These are phyloP conservation scores for Incumbomyces delicatus DNA, from an alignment of 2,329 filamentous ascomycete genomes.

Conservation along the genomic window DNA sequence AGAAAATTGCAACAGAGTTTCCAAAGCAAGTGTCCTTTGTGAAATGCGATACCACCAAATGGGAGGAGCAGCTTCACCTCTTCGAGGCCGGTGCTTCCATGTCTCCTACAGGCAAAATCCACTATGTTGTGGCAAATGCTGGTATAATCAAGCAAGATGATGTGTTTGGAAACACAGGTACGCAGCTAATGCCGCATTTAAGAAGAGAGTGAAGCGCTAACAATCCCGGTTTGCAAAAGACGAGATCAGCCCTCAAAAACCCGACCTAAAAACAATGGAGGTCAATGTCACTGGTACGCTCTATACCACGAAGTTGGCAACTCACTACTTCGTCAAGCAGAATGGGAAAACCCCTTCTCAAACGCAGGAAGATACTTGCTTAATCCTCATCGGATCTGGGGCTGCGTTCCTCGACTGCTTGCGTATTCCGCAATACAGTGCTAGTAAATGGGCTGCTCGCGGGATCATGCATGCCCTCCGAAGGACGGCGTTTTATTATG, in stretches of 20 bases:
- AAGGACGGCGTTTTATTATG: constrained; percentile 24
- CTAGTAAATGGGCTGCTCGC: constrained; percentile 28
- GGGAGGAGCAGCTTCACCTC: constrained; percentile 25
- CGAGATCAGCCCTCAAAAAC: constrained; percentile 17
- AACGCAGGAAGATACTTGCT: constrained; percentile 24
- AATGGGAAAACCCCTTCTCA: constrained; percentile 18
- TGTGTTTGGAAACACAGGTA: constrained; percentile 18
- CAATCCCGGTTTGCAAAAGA: constrained; percentile 5
- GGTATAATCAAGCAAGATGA: constrained; percentile 25
- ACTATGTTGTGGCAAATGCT: constrained; percentile 27
- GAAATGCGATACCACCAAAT: constrained; percentile 24
- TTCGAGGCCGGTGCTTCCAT: constrained; percentile 23
- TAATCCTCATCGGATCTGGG: constrained; percentile 26
- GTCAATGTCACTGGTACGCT: constrained; percentile 56
- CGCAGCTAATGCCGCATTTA: background rate
- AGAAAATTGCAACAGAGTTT: constrained; percentile 19
- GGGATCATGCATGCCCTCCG: constrained; percentile 30
- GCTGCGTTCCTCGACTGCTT: constrained; percentile 26
- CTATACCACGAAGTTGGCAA: constrained; percentile 56
- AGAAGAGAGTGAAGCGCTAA: too few relatives aligned
- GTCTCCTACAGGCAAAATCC: constrained; percentile 22
- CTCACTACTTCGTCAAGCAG: constrained; percentile 28
- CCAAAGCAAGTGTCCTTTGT: constrained; percentile 23
- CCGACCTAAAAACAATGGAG: constrained; percentile 43
- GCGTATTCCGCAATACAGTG: constrained; percentile 25